Base-by-base conservation (phyloP, 805 yeast species). In the Candida tallmaniae region DNA sequence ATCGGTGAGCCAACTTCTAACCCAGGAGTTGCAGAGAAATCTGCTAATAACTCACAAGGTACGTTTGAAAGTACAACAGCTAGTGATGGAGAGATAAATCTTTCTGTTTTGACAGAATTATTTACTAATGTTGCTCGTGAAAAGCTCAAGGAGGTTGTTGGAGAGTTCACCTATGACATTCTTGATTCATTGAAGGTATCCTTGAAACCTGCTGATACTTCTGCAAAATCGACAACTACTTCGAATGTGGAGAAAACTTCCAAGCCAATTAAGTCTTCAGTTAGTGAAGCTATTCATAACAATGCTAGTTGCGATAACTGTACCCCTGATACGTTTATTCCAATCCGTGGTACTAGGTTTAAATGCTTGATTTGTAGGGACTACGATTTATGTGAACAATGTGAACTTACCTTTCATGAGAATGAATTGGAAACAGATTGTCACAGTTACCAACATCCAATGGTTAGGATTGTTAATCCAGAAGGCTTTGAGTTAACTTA, bases 351-450 rank as follows among this genome's bases (percentile, higher is more conserved):
- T 6, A 41, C 52, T 5, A 61, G 83, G 32, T 76, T 63, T 46
- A 63, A 66, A 28, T 76, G 83, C 50, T 42, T 67, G 17, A 68
- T 74, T 20, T 76, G 83, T 46, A 48, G 50, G 3, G 74, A 77
- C 47, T 74, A 60, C 47, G 82, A 77, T 47, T 51, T 76, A 34
- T 76, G 83, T 47, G 63, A 64, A 31, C 28, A 43, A 14, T 61
- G 67, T 44, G 62, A 58, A 34, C 29, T 32, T 4, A 41, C 40
- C 7, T 38, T 36, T 21, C 27, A 22, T 16, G 31, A 13, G 34
- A 45, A 25, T 34, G 32, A 20, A 30, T 33, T 23, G 18, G 36
- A 29, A 48, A 52, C 19, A 25, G 34, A 27, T 12, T 18, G 27
- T 6, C 67, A 62, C 41, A 38, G 46, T 12, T 43, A 35, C 27